Evolutionary conservation across 306 rosid genomes (phyloP).

Genomic region (Inga oerstediana): DNA sequence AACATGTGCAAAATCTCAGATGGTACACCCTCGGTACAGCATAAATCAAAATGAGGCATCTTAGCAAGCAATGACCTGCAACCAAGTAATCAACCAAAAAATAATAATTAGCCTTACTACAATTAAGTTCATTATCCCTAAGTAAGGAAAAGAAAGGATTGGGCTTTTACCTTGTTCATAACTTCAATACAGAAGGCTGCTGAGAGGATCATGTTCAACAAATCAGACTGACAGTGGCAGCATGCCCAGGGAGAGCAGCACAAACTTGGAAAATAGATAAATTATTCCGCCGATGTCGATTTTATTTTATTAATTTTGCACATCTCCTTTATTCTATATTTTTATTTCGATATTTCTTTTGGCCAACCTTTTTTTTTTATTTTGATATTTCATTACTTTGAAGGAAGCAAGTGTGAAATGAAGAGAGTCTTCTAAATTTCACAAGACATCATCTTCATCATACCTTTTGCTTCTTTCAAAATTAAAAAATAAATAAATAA

Average conservation of each 20-base stretch:
- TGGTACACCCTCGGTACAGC: constrained; percentile 5
- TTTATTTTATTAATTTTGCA: neutral
- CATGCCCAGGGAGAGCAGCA: neutral
- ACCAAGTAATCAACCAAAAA: constrained; percentile 12
- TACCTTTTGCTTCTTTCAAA: neutral
- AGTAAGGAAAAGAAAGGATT: constrained; percentile 6
- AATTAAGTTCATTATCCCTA: constrained; percentile 17
- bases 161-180: constrained; percentile 30
- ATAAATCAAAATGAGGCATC: constrained; percentile 27
- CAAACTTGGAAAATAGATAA: neutral
- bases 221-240: constrained; percentile 27
- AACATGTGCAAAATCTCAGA: constrained; percentile 26
- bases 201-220: constrained; percentile 23
- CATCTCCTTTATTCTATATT: neutral
- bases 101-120: constrained; percentile 1
- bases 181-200: constrained; percentile 20
- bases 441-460: neutral
- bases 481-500: neutral
- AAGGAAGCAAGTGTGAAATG: neutral
- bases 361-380: neutral
- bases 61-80: constrained; percentile 33
- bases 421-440: neutral
- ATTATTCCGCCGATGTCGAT: neutral
- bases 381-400: neutral
- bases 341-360: neutral